Conservation (phyloP, 371 early-diverging fungal species). For the Mucor racemosus region DNA sequence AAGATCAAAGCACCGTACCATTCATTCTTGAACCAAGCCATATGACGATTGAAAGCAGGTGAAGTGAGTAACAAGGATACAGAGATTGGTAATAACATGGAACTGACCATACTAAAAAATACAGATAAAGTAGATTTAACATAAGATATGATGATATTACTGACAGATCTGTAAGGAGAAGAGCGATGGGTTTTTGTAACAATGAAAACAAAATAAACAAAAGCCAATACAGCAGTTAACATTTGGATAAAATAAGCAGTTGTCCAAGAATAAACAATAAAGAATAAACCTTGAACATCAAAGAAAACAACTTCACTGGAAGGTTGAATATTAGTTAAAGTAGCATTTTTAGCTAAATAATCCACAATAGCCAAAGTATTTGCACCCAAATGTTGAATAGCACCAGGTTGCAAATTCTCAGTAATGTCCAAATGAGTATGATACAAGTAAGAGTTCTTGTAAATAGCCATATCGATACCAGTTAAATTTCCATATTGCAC, state of each 20-base stretch:
- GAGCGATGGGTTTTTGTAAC: constrained; percentile 34
- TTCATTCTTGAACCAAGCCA: constrained; percentile 72
- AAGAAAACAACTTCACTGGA: constrained; percentile 67
- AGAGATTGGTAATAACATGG: constrained; percentile 49
- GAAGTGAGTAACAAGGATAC: constrained; percentile 49
- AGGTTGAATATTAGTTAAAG: constrained; percentile 52
- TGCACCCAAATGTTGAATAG: constrained; percentile 77
- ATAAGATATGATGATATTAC: constrained; percentile 35
- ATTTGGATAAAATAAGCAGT: constrained; percentile 59
- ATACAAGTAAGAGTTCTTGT: constrained; percentile 74
- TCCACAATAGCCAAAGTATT: constrained; percentile 65
- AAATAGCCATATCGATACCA: constrained; percentile 76
- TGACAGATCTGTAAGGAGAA: constrained; percentile 47
- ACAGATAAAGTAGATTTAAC: constrained; percentile 40
- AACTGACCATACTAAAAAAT: constrained; percentile 46
- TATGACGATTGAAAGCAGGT: constrained; percentile 44
- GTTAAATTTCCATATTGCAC: constrained; percentile 70
- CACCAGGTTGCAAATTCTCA: constrained; percentile 62
- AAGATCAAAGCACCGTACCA: constrained; percentile 64
- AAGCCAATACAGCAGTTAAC: constrained; percentile 30
- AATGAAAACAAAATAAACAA: constrained; percentile 37
- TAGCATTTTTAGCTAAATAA: constrained; percentile 58
- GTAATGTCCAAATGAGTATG: constrained; percentile 75
- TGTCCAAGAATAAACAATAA: constrained; percentile 64
- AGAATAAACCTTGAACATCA: constrained; percentile 65